Conservation (phyloP, 345 rosid genomes). For the Psidium friedrichsthalianum region DNA sequence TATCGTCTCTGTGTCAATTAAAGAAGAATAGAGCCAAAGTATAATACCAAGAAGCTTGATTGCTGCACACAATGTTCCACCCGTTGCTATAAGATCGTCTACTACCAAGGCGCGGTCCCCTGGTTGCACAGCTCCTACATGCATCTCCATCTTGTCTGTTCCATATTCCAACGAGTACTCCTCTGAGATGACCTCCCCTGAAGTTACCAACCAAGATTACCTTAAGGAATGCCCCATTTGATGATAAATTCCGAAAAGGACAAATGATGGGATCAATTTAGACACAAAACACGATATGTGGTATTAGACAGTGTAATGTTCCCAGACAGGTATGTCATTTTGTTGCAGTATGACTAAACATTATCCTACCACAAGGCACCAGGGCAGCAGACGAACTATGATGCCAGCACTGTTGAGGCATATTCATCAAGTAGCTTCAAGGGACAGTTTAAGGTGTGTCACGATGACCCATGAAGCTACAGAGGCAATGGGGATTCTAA, state of each 20-base stretch:
- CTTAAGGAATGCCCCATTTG: neutral
- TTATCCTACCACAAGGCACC: neutral
- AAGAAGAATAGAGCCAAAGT: neutral
- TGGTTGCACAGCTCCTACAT: constrained; percentile 86
- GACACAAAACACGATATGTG: neutral
- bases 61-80: constrained; percentile 91
- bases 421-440: neutral
- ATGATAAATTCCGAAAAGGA: neutral
- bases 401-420: neutral
- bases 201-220: neutral
- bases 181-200: constrained; percentile 85
- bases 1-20: neutral
- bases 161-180: constrained; percentile 97
- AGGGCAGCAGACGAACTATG: neutral
- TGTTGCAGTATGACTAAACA: neutral
- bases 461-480: neutral
- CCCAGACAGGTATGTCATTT: neutral
- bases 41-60: constrained; percentile 78
- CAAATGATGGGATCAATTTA: neutral
- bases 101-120: constrained; percentile 83
- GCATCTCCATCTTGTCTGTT: constrained; percentile 91
- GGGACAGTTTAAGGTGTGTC: neutral
- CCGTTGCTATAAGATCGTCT: constrained; percentile 96
- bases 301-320: neutral
- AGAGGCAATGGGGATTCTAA: neutral